Base-by-base conservation (phyloP, 108 stramenopile genomes). In the Pseudonitzschia pungens region DNA sequence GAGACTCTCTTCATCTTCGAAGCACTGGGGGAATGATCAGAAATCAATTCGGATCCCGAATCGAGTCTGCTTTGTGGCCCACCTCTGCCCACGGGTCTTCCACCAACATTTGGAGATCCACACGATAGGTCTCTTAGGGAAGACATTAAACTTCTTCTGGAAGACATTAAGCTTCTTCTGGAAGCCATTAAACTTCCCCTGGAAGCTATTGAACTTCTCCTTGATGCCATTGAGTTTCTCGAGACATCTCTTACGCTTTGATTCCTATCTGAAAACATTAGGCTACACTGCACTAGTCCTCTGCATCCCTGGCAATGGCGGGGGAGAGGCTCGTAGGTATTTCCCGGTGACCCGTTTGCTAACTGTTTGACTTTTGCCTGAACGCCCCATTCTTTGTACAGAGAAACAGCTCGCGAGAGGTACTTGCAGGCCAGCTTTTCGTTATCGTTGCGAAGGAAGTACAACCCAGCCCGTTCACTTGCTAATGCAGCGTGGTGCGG, bases 401-500 rank as follows among this genome's bases (percentile, higher is more conserved):
- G 66, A 50, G 24, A 43, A 6, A 18, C 42, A 4, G 66, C 22
- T 45, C 66, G 43, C 16, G 66, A 48, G 27, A 67, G 24, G 24
- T 43, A 67, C 22, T 0, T 27, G 20, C 40, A 24, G 9, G 66
- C 66, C 22, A 44, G 12, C 22, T 8, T 48, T 18, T 50, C 27
- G 66, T 67, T 27, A 9, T 67, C 45, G 8, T 28, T 4, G 0
- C 15, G 5, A 1, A 67, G 8, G 22, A 67, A 67, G 28, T 48
- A 67, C 24, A 67, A 5, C n/a, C 66, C 66, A 28, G 66, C 66
- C 24, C 66, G 42, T 67, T 67, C 66, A 48, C 66, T 48, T 44
- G 66, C 66, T 28, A 67, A 50, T 26, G 66, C 66, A 44, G 66
- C 66, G 42, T 62, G 60, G 36, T 62, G 60, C 29, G 36, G 31